phyloP scores from a whole-genome alignment of 2,329 filamentous ascomycete species.

The Paraphoma sp. region DNA sequence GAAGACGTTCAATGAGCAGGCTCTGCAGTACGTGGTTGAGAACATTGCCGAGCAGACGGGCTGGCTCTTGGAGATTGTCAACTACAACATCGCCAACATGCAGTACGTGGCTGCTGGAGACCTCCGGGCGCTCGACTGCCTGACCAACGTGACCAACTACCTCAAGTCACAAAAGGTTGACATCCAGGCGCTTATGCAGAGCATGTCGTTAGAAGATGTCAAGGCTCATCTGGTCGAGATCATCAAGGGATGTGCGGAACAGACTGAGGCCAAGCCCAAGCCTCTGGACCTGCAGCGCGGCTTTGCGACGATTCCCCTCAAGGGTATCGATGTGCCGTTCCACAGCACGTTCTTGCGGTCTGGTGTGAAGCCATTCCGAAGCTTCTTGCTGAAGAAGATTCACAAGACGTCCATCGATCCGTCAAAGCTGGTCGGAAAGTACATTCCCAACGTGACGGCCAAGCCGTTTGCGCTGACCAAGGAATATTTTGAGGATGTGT shows the following conservation, averaged over 20 bases:
- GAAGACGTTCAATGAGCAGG: slow-evolving; percentile 98
- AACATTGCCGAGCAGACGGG: slow-evolving; percentile 92
- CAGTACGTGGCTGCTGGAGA: slow-evolving; percentile 74
- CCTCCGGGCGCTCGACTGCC: slow-evolving; percentile 69
- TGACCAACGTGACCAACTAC: slow-evolving; percentile 87
- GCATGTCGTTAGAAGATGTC: slow-evolving; percentile 85
- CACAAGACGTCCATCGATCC: slow-evolving; percentile 99
- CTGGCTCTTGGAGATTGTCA: slow-evolving; percentile 98
- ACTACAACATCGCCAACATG: slow-evolving; percentile 80
- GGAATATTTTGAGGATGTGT: slow-evolving; percentile 99
- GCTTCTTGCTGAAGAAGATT: slow-evolving; percentile 99
- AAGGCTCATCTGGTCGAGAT: slow-evolving; percentile 90
- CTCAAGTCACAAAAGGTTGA: slow-evolving; percentile 97
- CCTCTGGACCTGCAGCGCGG: slow-evolving; percentile 92
- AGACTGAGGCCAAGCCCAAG: slow-evolving; percentile 85
- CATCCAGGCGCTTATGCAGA: slow-evolving; percentile 89
- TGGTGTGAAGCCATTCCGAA: slow-evolving; percentile 98
- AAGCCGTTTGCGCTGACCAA: slow-evolving; percentile 93
- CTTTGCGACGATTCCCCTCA: slow-evolving; percentile 94
- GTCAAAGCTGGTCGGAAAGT: slow-evolving; percentile 95
- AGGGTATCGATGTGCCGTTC: slow-evolving; percentile 98
- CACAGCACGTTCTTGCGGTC: slow-evolving; percentile 98
- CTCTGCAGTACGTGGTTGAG: slow-evolving; percentile 94
- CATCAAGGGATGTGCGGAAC: slow-evolving; percentile 84
- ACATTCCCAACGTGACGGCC: slow-evolving; percentile 98